These are phyloP conservation scores for Vigna mungo DNA, from an alignment of 306 rosid genomes.

Conservation along the genomic window DNA sequence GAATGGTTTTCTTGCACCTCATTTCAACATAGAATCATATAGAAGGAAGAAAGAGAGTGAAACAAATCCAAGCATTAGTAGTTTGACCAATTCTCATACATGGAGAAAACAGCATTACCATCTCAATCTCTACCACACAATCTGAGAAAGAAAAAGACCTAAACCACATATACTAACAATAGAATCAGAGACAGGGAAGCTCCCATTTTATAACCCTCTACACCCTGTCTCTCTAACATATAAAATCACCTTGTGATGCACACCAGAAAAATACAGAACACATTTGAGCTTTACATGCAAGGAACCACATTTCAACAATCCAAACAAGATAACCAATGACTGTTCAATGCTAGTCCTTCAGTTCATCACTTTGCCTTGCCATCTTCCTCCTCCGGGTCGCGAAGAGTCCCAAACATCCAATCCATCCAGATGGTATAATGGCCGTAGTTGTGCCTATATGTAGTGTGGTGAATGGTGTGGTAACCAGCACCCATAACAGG, in stretches of 20 bases:
- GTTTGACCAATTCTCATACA: slow-evolving; percentile 1
- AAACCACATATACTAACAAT: slow-evolving; percentile 32
- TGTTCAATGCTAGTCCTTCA: neutral
- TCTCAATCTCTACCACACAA: slow-evolving; percentile 26
- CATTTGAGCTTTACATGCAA: slow-evolving; percentile 43
- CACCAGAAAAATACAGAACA: slow-evolving; percentile 29
- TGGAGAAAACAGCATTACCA: slow-evolving; percentile 19
- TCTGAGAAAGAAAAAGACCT: slow-evolving; percentile 38
- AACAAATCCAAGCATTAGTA: neutral
- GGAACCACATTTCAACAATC: slow-evolving; percentile 20
- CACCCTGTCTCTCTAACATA: slow-evolving; percentile 28
- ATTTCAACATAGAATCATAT: too few species aligned
- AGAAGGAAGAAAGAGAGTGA: neutral
- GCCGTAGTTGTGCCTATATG: slow-evolving; percentile 91
- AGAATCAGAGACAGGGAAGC: slow-evolving; percentile 27
- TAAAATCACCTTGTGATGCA: slow-evolving; percentile 21
- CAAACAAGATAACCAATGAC: neutral
- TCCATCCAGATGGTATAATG: slow-evolving; percentile 95
- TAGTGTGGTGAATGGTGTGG: slow-evolving; percentile 96
- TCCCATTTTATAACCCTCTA: slow-evolving; percentile 21
- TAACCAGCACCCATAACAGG: slow-evolving; percentile 98
- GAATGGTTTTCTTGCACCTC: too few species aligned
- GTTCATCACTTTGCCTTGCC: slow-evolving; percentile 57
- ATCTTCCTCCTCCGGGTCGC: slow-evolving; percentile 65
- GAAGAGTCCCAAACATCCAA: slow-evolving; percentile 96